Percentiles rank a stretch among this genome's conserved stretches.
These are phyloP conservation scores for Diospyros kaki DNA, from an alignment of 148 eudicot genomes.

Conservation along the genomic window DNA sequence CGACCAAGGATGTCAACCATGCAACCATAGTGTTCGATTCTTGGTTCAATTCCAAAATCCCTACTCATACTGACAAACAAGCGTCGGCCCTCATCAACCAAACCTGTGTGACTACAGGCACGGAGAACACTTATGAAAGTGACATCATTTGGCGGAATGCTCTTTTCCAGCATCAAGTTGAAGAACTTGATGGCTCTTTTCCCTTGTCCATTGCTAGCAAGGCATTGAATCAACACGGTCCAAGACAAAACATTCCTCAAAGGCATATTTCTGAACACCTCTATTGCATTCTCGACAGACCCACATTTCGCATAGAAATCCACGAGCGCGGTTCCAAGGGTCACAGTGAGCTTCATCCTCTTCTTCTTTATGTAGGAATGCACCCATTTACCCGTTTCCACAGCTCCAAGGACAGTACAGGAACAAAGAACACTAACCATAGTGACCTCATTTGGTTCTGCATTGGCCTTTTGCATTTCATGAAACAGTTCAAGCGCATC, in stretches of 20 bases:
- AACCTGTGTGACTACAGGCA: constrained; percentile 39
- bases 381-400: constrained; percentile 39
- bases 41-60: constrained; percentile 33
- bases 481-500: constrained; percentile 37
- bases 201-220: constrained; percentile 39
- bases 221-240: constrained; percentile 39
- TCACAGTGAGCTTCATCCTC: constrained; percentile 24
- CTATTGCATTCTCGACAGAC: constrained; percentile 23
- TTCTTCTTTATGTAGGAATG: constrained; percentile 35
- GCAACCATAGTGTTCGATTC: constrained; percentile 40
- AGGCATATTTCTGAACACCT: constrained; percentile 35
- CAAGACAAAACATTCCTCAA: constrained; percentile 30
- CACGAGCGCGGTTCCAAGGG: constrained; percentile 33
- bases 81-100: constrained; percentile 29
- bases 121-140: constrained; percentile 33
- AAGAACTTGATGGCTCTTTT: constrained; percentile 30
- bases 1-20: constrained; percentile 42
- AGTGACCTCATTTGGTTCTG: constrained; percentile 39
- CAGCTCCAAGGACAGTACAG: constrained; percentile 38
- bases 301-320: constrained; percentile 45
- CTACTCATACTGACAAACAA: constrained; percentile 27
- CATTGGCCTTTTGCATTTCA: constrained; percentile 31
- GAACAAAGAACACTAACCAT: constrained; percentile 37
- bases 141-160: constrained; percentile 30
- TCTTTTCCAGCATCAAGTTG: constrained; percentile 21